Base-by-base conservation (phyloP, 371 early-diverging fungal species). In the Mucor indicus region DNA sequence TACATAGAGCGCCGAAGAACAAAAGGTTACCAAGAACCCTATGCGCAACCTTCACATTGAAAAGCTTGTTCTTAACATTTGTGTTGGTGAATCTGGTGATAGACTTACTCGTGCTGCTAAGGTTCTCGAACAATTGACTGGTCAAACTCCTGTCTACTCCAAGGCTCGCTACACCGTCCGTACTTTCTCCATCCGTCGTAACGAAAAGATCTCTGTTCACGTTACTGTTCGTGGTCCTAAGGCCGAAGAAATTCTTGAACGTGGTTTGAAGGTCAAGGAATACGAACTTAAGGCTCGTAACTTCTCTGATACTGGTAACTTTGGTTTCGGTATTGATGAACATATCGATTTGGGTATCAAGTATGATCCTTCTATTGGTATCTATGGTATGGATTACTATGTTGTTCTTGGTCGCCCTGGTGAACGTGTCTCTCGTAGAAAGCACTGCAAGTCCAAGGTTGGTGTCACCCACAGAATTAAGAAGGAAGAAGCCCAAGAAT, bases 291-390 rank as follows among this genome's bases (percentile, higher is more conserved):
- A 83, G 69, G 77, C 80, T 48, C 72, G 82, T 70, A 98, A 98
- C 92, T 99, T 99, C 86, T 95, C 96, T 20, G 86, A 73, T 44
- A 98, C 93, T 55, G 99, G 99, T 55, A 98, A 98, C 91, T 99
- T 99, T 69, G 99, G 99, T 62, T 99, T 99, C 86, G 99, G 99
- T 91, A 93, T 99, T 83, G 90, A 97, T 69, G 99, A 99, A 85
- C 99, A 99, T 85, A 99, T 99, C 60, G 99, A 99, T 82, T 85
- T 99, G 71, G 99, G 99, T 65, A 98, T 99, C 85, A 99, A 99
- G 90, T 99, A 99, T 85, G 99, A 99, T 81, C 99, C 99, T 38
- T 83, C 86, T 77, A 98, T 99, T 69, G 97, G 98, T 85, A 95
- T 95, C 64, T 95, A 94, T 79, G 95, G 95, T 67, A 91, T 98